Evolutionary conservation across 495 filamentous ascomycete genomes (phyloP).

Genomic region (Neurospora pannonica): DNA sequence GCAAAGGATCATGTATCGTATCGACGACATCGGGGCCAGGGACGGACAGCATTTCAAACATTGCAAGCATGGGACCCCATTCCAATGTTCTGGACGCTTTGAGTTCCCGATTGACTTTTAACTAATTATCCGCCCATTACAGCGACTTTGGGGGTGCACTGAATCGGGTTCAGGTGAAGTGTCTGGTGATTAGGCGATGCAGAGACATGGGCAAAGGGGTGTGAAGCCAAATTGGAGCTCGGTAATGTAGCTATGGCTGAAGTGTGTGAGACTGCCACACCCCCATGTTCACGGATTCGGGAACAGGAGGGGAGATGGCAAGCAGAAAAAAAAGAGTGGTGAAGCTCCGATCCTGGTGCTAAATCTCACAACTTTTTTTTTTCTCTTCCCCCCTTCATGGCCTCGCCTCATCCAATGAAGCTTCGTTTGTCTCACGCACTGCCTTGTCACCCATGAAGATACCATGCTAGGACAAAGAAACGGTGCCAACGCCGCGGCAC

Average conservation of each 20-base stretch:
- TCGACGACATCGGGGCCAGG: neutral
- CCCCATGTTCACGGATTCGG: neutral
- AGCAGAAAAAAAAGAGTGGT: neutral
- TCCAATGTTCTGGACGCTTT: neutral
- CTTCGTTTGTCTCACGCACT: neutral
- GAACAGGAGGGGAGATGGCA: neutral
- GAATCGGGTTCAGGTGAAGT: neutral
- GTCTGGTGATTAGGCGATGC: constrained; percentile 2
- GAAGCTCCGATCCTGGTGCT: neutral
- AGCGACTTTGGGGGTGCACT: neutral
- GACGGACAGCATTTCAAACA: neutral
- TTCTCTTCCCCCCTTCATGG: neutral
- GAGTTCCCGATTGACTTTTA: neutral
- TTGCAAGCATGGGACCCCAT: neutral
- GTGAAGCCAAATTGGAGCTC: neutral
- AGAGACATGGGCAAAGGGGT: neutral
- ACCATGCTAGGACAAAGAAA: neutral
- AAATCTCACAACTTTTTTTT: neutral
- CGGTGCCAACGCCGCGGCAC: neutral
- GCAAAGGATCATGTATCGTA: neutral
- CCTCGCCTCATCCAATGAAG: neutral
- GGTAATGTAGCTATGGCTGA: neutral
- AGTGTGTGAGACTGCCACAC: neutral
- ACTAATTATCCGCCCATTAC: neutral
- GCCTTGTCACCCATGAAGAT: neutral